Percentiles rank a stretch among this genome's conserved stretches.
Conservation (phyloP, 257 asterid genomes). For the Solanum gracilifrons region DNA sequence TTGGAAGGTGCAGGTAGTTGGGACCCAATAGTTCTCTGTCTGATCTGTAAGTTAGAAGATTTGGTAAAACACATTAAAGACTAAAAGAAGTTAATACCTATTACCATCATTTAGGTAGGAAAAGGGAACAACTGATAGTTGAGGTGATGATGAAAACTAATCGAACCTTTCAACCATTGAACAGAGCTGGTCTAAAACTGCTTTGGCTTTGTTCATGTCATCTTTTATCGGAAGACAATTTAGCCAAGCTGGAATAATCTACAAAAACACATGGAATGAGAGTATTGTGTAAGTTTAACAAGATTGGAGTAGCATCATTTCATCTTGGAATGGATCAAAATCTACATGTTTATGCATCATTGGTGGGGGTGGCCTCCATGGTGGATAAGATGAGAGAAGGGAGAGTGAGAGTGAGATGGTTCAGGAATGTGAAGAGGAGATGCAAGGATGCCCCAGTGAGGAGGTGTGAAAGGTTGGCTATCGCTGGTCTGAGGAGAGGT, state of each 20-base stretch:
- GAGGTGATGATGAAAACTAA: neutral
- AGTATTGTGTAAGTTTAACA: neutral
- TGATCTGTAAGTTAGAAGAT: conserved; percentile 36
- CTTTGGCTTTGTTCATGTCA: conserved; percentile 81
- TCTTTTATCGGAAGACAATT: conserved; percentile 80
- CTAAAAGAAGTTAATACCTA: neutral
- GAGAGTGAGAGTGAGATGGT: too few relatives aligned
- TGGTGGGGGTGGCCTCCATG: too few relatives aligned
- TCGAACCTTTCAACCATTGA: conserved; percentile 82
- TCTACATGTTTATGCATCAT: too few relatives aligned
- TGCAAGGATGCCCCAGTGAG: too few relatives aligned
- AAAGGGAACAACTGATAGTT: too few relatives aligned
- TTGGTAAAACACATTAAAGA: neutral
- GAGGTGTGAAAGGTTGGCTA: too few relatives aligned
- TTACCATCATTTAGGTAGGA: too few relatives aligned
- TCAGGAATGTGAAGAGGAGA: too few relatives aligned
- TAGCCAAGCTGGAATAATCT: conserved; percentile 92
- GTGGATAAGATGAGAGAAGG: too few relatives aligned
- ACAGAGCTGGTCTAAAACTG: conserved; percentile 83
- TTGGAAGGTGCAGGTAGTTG: conserved; percentile 80
- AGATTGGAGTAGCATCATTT: neutral
- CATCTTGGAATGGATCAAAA: too few relatives aligned
- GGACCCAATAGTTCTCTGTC: conserved; percentile 79
- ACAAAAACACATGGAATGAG: neutral
- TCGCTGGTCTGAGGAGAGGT: too few relatives aligned